phyloP scores from a whole-genome alignment of 106 monocot genomes.

The Allium sativum region DNA sequence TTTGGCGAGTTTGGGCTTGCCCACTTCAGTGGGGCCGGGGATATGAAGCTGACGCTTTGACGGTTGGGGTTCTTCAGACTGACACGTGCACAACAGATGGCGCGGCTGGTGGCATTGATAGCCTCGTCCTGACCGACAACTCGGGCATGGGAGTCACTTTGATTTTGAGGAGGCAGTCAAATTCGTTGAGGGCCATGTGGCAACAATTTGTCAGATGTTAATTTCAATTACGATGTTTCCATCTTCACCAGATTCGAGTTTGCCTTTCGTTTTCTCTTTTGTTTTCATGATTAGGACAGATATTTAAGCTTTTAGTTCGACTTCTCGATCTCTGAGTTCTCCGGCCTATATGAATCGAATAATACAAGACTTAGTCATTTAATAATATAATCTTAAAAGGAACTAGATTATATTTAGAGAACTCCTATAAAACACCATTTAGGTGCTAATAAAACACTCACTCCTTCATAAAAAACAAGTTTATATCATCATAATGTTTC shows the following conservation, averaged over 20 bases:
- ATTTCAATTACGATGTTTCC: constrained; percentile 50
- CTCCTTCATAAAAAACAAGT: no score
- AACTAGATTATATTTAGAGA: no score
- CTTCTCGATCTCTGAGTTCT: constrained; percentile 44
- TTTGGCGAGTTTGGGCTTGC: constrained; percentile 66
- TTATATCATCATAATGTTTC: no score
- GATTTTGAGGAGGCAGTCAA: constrained; percentile 62
- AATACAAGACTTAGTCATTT: no score
- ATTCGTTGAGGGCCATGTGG: constrained; percentile 61
- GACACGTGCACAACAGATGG: constrained; percentile 65
- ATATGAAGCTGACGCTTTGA: constrained; percentile 70
- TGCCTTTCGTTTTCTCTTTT: constrained; percentile 57
- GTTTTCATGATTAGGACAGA: constrained; percentile 47
- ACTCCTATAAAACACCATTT: no score
- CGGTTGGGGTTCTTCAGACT: constrained; percentile 64
- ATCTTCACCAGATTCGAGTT: constrained; percentile 36
- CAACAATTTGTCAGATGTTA: constrained; percentile 64
- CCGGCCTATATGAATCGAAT: constrained; percentile 31
- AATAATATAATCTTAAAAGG: no score
- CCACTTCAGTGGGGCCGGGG: constrained; percentile 62
- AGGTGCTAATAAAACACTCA: no score
- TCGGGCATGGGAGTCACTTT: constrained; percentile 64
- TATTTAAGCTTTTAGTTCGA: constrained; percentile 60
- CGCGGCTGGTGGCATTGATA: constrained; percentile 61
- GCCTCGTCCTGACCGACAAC: constrained; percentile 76